A percentile compares a stretch with the other conserved stretches of the same genome.
phyloP scores from a whole-genome alignment of 2,329 filamentous ascomycete genomes.

The Diplocarpon rosae region DNA sequence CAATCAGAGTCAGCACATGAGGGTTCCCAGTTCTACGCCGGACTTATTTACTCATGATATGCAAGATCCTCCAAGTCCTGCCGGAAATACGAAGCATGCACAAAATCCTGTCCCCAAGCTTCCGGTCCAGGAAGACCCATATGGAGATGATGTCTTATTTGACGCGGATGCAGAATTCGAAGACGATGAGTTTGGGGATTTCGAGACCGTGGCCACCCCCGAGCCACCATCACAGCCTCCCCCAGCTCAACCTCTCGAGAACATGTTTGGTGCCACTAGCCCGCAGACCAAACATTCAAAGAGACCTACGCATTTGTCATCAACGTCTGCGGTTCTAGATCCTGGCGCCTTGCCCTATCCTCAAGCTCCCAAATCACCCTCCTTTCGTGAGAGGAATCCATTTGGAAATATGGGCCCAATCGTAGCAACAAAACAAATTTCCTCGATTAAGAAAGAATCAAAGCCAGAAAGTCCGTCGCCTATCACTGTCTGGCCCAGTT shows the following conservation, averaged over 20 bases:
- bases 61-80: slow-evolving; percentile 5
- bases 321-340: slow-evolving; percentile 21
- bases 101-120: slow-evolving; percentile 7
- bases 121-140: slow-evolving; percentile 9
- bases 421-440: slow-evolving; percentile 33
- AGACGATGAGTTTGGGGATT: slow-evolving; percentile 57
- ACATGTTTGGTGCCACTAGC: slow-evolving; percentile 23
- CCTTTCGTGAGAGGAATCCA: slow-evolving; percentile 42
- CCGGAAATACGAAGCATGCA: slow-evolving; percentile 2
- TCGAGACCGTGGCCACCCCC: slow-evolving; percentile 41
- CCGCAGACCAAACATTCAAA: slow-evolving; percentile 24
- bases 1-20: slow-evolving; percentile 9
- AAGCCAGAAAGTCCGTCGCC: slow-evolving; percentile 26
- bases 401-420: slow-evolving; percentile 34
- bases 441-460: slow-evolving; percentile 26
- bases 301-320: slow-evolving; percentile 27
- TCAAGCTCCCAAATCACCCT: slow-evolving; percentile 39
- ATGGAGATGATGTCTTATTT: slow-evolving; percentile 25
- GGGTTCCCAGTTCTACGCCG: slow-evolving; percentile 18
- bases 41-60: slow-evolving; percentile 21
- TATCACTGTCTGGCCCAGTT: slow-evolving; percentile 25
- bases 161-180: slow-evolving; percentile 31
- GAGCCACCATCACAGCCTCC: slow-evolving; percentile 11
- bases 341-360: slow-evolving; percentile 31
- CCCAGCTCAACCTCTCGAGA: slow-evolving; percentile 22